Evolutionary conservation across 2,329 filamentous ascomycete species (phyloP), one percentile per base, ranked within the genome.

Genomic region (Tothia fuscella): DNA sequence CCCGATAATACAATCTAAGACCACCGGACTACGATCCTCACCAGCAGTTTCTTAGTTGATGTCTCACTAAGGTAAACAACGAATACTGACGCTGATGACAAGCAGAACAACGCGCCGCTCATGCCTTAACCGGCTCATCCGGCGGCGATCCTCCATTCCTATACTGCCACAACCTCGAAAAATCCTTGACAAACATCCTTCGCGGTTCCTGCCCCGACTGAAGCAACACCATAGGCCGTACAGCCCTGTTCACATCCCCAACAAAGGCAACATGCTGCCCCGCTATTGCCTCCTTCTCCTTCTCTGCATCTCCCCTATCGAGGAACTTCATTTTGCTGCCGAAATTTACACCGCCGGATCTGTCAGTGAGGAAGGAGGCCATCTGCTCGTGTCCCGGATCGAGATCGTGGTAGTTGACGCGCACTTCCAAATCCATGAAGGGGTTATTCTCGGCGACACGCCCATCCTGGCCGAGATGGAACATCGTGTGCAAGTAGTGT

Each of bases 141-240:
- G 61, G 51, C 1, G 76, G 75, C 30, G 65, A 71, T 44, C 55
- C 60, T 2, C 76, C 76, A 51, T 80, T 78, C 38, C 74, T 62
- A 51, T 80, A 80, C 47, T 68, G 61, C 76, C 76, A 79, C 21
- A 80, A 55, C 34, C 76, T 65, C 50, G 74, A 77, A 34, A 80
- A 57, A 41, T 80, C 70, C 56, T 70, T 76, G 5, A 79, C 74
- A 51, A 63, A 71, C 31, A 74, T 63, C 22, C 53, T 58, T 30
- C 31, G 16, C 4, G 20, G 25, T 22, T 14, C n/a, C 13, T 19
- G 41, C 5, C 16, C 24, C 7, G 7, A 22, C 28, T 39, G 26
- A 24, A 20, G 24, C 13, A 29, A 32, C 10, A 31, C 22, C 19
- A 41, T 20, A 16, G 44, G 28, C n/a, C 10, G 10, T 20, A 46